Evolutionary conservation across 176 grass and related monocot genomes (phyloP), one percentile per base, ranked within the genome.

Genomic region (Olyra latifolia): DNA sequence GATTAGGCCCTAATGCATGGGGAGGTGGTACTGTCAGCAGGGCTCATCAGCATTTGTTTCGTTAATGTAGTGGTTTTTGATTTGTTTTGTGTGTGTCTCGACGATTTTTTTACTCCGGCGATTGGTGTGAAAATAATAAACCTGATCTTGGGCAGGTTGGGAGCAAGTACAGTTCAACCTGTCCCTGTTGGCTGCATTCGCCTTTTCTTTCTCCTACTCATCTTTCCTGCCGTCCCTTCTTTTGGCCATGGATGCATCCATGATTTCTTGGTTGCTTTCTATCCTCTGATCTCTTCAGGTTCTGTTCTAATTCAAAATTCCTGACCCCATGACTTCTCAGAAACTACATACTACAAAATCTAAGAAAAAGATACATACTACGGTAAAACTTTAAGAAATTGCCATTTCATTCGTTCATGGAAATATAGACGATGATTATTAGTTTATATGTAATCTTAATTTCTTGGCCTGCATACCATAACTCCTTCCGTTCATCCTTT

Each of bases 161-260:
- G 66, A 49, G 73, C 48, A 78, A 83, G 39, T 41, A 66, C 80
- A 58, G 40, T 27, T 78, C 39, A 66, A 54, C 58, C 46, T 78
- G 40, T 57, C 70, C 62, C 58, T 79, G 84, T 67, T 79, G 84
- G 62, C 69, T 74, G 16, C 75, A 47, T 41, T 83, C 32, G 27
- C 29, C 72, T 66, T 62, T 71, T 24, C 29, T 72, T 83, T 88
- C 17, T 42, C 25, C 7, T 20, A 11, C 49, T 66, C 22, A 38
- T 78, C 86, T 79, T 73, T 45, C 41, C 56, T 78, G 30, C 40
- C 48, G 40, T 59, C 67, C 59, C 53, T 19, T 65, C 57, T 78
- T 78, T 88, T 82, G 28, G 48, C 58, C 58, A 66, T 77, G 71
- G 20, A 45, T 70, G 44, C 42, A 62, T 63, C 76, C 16, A 12